Evolutionary conservation across 345 rosid species (phyloP).

Genomic region (Excoecaria cochinchinensis): DNA sequence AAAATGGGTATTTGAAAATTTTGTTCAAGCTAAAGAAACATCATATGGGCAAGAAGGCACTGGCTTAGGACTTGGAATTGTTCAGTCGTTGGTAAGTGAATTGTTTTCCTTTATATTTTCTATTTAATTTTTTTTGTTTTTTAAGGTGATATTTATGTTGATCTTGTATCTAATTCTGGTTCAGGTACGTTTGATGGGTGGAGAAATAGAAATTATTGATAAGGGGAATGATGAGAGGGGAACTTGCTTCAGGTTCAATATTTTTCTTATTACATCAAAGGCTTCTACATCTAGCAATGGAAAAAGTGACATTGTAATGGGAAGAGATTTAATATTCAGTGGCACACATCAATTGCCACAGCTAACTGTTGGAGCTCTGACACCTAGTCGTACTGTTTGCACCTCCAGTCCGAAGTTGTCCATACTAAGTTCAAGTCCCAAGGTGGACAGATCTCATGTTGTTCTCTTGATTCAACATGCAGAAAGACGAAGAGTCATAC

Average conservation of each 20-base stretch:
- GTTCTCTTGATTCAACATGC: constrained; percentile 54
- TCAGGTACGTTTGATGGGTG: constrained; percentile 83
- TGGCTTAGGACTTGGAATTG: constrained; percentile 87
- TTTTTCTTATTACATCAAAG: constrained; percentile 31
- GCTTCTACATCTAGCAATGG: constrained; percentile 13
- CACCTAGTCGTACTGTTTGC: constrained; percentile 27
- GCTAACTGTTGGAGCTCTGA: constrained; percentile 32
- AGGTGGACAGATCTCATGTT: constrained; percentile 58
- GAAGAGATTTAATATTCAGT: constrained; percentile 14
- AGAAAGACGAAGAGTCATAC: constrained; percentile 49
- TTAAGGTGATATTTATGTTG: not conserved
- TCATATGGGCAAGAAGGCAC: constrained; percentile 62
- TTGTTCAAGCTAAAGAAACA: constrained; percentile 75
- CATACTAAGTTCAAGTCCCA: constrained; percentile 41
- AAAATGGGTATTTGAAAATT: constrained; percentile 68
- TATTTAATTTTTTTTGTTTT: not conserved
- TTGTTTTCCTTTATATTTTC: not conserved
- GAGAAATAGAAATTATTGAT: constrained; percentile 67
- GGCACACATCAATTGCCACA: constrained; percentile 21
- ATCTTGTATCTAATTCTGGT: not conserved
- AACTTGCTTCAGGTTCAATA: constrained; percentile 76
- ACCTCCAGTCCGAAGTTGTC: constrained; percentile 42
- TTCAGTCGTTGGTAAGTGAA: constrained; percentile 66
- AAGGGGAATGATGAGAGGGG: constrained; percentile 59
- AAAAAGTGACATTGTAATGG: constrained; percentile 29